Conservation (phyloP, 1,284 basidiomycete genomes). For the Trichosporon sp. region DNA sequence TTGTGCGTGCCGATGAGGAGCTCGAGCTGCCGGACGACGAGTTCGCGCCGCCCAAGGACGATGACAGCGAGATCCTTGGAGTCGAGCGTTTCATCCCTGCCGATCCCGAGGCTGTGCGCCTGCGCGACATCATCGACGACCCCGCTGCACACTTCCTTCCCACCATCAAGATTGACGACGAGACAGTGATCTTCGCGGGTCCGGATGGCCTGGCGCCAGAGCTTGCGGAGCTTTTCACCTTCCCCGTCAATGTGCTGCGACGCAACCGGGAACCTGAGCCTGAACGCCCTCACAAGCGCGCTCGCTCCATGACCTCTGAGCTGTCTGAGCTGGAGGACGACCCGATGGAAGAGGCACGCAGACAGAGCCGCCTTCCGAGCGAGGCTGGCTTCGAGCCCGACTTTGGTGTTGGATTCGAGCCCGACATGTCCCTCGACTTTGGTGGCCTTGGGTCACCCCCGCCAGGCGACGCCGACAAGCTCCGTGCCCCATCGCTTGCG, state of each 20-base stretch:
- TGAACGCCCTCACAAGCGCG: conserved; percentile 9
- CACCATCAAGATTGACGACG: conserved; percentile 62
- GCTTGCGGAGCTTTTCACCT: conserved; percentile 72
- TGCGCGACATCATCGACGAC: conserved; percentile 77
- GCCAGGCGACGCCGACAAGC: neutral
- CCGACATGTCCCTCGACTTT: conserved; percentile 19
- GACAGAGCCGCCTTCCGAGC: conserved; percentile 19
- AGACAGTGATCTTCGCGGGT: conserved; percentile 67
- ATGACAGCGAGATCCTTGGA: conserved; percentile 67
- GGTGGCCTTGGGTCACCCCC: conserved; percentile 1
- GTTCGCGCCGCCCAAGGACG: conserved; percentile 56
- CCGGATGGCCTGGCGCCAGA: conserved; percentile 65
- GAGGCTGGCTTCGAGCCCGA: conserved; percentile 21
- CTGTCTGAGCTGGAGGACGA: conserved; percentile 11
- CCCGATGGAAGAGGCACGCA: conserved; percentile 59
- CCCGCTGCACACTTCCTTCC: conserved; percentile 80
- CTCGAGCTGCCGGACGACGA: conserved; percentile 74
- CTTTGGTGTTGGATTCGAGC: conserved; percentile 13
- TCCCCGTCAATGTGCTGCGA: conserved; percentile 57
- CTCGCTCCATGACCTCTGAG: neutral
- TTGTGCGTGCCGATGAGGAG: conserved; percentile 58
- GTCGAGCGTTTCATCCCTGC: conserved; percentile 76
- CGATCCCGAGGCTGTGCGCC: conserved; percentile 70
- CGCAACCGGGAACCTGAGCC: conserved; percentile 38
- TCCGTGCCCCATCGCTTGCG: conserved; percentile 3